Percentiles rank a stretch among this genome's conserved stretches.
phyloP scores from a whole-genome alignment of 257 asterid genomes.

The Jacaranda copaia region DNA sequence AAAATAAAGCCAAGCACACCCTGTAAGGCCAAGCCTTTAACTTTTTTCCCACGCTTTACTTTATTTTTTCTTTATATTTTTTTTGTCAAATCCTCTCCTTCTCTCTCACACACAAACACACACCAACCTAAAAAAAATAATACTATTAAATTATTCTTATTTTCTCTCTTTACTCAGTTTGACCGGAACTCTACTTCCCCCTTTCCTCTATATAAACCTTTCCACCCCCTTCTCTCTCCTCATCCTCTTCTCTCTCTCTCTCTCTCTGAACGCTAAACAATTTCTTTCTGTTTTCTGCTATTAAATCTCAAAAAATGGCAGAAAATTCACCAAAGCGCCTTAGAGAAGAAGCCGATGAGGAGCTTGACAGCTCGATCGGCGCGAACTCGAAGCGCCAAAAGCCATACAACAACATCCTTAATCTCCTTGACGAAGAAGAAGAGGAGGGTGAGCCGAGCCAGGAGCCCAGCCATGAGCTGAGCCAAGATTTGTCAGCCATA shows the following conservation, averaged over 20 bases:
- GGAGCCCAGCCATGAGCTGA: constrained; percentile 44
- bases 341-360: constrained; percentile 52
- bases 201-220: constrained; percentile 59
- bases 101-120: constrained; percentile 8
- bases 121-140: neutral
- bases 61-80: neutral
- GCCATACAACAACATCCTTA: constrained; percentile 55
- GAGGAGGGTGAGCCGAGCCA: constrained; percentile 41
- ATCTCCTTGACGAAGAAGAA: constrained; percentile 69
- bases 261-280: constrained; percentile 2
- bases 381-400: constrained; percentile 60
- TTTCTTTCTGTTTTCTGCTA: neutral
- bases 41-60: constrained; percentile 39
- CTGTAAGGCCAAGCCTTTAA: constrained; percentile 39
- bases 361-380: constrained; percentile 4
- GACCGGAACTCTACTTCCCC: constrained; percentile 49
- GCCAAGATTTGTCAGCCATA: constrained; percentile 63
- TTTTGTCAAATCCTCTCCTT: constrained; percentile 30
- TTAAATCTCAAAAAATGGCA: constrained; percentile 50
- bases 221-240: constrained; percentile 67
- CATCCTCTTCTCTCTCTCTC: constrained; percentile 45
- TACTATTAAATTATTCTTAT: constrained; percentile 33
- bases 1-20: constrained; percentile 23
- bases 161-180: constrained; percentile 47
- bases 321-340: constrained; percentile 72